A percentile compares a stretch with the other conserved stretches of the same genome.
phyloP scores from a whole-genome alignment of 2,329 filamentous ascomycete species.

The Myriosclerotinia scirpicola region DNA sequence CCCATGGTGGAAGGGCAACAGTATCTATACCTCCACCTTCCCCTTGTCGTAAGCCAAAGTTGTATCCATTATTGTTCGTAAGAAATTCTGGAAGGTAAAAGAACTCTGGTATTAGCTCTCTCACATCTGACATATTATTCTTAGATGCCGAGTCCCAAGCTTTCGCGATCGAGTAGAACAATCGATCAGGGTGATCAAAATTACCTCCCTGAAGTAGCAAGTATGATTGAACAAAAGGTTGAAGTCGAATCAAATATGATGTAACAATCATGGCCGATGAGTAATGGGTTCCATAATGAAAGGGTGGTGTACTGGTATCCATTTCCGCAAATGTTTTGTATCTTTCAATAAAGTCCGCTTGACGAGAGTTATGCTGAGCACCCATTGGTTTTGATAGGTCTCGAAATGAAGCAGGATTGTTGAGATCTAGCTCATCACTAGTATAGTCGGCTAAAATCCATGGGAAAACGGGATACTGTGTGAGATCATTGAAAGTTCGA shows the following conservation, averaged over 20 bases:
- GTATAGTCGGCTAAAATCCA: slow-evolving; percentile 97
- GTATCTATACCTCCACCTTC: slow-evolving; percentile 77
- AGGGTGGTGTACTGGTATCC: slow-evolving; percentile 72
- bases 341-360: slow-evolving; percentile 76
- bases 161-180: slow-evolving; percentile 90
- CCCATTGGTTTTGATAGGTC: slow-evolving; percentile 97
- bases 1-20: slow-evolving; percentile 91
- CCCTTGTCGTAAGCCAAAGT: slow-evolving; percentile 86
- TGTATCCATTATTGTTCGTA: slow-evolving; percentile 89
- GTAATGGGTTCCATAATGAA: slow-evolving; percentile 98
- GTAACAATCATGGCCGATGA: slow-evolving; percentile 99
- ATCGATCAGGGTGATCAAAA: slow-evolving; percentile 91
- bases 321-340: slow-evolving; percentile 90
- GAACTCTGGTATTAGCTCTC: slow-evolving; percentile 94
- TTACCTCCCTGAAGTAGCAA: slow-evolving; percentile 90
- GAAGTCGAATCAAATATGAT: slow-evolving; percentile 90
- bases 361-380: slow-evolving; percentile 74
- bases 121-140: slow-evolving; percentile 89
- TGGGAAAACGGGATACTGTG: slow-evolving; percentile 96
- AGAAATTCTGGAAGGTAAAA: slow-evolving; percentile 96
- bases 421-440: slow-evolving; percentile 86
- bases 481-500: slow-evolving; percentile 94
- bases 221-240: slow-evolving; percentile 95
- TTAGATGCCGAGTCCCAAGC: slow-evolving; percentile 89
- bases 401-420: slow-evolving; percentile 80